These are phyloP conservation scores for Colletotrichum abscissum DNA, from an alignment of 2,329 filamentous ascomycete species.

Conservation along the genomic window DNA sequence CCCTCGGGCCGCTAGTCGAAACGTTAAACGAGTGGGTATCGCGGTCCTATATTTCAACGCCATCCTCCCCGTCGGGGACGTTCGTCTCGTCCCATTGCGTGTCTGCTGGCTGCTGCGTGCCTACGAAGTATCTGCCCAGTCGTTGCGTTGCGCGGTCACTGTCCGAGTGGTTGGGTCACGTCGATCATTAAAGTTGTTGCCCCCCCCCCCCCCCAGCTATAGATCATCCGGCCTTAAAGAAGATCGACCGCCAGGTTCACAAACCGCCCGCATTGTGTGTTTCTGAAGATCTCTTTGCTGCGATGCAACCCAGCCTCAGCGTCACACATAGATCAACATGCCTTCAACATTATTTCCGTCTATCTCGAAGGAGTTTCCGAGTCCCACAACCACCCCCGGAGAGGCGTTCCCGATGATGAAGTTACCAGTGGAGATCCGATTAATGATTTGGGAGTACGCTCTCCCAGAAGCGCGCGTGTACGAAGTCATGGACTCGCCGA, in stretches of 20 bases:
- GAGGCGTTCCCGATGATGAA: slow-evolving; percentile 36
- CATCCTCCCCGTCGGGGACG: slow-evolving; percentile 15
- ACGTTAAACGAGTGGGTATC: slow-evolving; percentile 32
- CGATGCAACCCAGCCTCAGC: slow-evolving; percentile 29
- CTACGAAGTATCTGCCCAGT: neutral
- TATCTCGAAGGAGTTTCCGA: neutral
- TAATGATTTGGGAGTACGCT: slow-evolving; percentile 58
- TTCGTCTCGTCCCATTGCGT: slow-evolving; percentile 1
- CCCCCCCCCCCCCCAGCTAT: neutral
- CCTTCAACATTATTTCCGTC: slow-evolving; percentile 21
- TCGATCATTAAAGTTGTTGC: slow-evolving; percentile 13
- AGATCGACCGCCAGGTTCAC: slow-evolving; percentile 29
- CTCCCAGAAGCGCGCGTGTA: slow-evolving; percentile 58
- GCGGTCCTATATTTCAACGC: slow-evolving; percentile 32
- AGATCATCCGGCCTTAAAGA: slow-evolving; percentile 29
- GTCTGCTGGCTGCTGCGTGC: neutral
- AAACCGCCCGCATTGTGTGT: slow-evolving; percentile 2
- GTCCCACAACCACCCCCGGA: neutral
- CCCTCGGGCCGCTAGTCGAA: slow-evolving; percentile 34
- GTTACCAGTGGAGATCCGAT: slow-evolving; percentile 57
- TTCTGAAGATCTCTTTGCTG: slow-evolving; percentile 25
- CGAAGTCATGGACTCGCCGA: slow-evolving; percentile 58
- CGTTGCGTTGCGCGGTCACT: slow-evolving; percentile 19
- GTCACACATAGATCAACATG: slow-evolving; percentile 31
- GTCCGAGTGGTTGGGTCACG: slow-evolving; percentile 25